Evolutionary conservation across 1,139 yeast genomes (phyloP).

Genomic region (Candida sp.): DNA sequence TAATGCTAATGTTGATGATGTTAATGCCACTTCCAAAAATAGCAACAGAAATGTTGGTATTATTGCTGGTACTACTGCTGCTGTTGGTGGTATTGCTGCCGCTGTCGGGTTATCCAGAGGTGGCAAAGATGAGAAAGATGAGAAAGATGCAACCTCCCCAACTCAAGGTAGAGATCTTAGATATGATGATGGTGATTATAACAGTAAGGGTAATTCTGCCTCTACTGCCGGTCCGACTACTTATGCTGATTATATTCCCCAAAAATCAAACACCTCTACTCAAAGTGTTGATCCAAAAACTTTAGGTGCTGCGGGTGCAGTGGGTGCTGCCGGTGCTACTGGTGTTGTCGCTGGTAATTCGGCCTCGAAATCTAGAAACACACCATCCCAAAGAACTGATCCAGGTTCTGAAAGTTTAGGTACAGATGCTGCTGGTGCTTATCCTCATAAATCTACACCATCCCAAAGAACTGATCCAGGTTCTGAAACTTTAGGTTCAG

Average conservation of each 20-base stretch:
- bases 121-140: constrained; percentile 5
- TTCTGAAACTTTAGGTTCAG: too few species aligned
- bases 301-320: too few species aligned
- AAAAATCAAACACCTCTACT: too few species aligned
- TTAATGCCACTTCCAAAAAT: constrained; percentile 4
- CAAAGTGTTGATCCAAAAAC: too few species aligned
- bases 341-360: constrained; percentile 9
- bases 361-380: constrained; percentile 6
- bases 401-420: too few species aligned
- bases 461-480: not conserved
- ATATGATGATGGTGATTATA: not conserved
- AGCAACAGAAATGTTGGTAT: constrained; percentile 5
- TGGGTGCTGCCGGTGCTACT: constrained; percentile 5
- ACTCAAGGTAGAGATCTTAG: constrained; percentile 3
- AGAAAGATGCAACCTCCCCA: not conserved
- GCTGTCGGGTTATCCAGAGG: constrained; percentile 5
- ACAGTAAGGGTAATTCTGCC: not conserved
- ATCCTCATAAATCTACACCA: constrained; percentile 8
- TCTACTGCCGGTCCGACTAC: constrained; percentile 2
- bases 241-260: constrained; percentile 1
- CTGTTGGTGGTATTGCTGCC: constrained; percentile 3
- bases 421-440: constrained; percentile 8
- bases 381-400: not conserved
- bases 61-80: constrained; percentile 4
- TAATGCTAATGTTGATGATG: constrained; percentile 6